Percentiles rank a stretch among this genome's conserved stretches.
Evolutionary conservation across 2,329 filamentous ascomycete species (phyloP).

Genomic region (Aspergillus awamori): DNA sequence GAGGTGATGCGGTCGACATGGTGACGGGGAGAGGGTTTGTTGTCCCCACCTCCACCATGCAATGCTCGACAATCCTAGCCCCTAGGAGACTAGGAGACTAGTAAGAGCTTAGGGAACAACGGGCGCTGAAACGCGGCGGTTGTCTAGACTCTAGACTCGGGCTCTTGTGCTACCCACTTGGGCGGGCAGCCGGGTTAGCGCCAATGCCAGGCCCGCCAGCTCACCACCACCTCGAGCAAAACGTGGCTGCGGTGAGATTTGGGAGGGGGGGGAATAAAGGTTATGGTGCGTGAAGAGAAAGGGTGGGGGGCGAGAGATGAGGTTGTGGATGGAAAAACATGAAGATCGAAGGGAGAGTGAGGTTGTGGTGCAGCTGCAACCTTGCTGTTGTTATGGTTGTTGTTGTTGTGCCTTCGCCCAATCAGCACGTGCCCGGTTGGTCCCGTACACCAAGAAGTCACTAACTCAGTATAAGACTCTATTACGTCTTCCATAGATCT

Average conservation of each 20-base stretch:
- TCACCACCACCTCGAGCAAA: neutral
- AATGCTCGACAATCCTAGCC: neutral
- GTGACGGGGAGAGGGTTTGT: slow-evolving; percentile 33
- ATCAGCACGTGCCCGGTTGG: neutral
- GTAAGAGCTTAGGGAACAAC: neutral
- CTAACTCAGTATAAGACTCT: neutral
- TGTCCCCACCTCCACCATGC: slow-evolving; percentile 27
- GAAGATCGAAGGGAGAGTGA: neutral
- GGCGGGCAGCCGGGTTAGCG: slow-evolving; percentile 12
- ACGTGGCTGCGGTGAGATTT: neutral
- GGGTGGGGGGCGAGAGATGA: neutral
- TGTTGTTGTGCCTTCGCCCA: neutral
- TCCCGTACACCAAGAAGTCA: neutral
- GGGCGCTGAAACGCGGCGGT: neutral
- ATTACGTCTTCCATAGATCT: too few species aligned
- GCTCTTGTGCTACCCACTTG: slow-evolving; percentile 16
- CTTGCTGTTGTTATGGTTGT: neutral
- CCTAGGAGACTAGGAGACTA: neutral
- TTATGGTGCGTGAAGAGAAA: neutral
- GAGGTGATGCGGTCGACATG: slow-evolving; percentile 35
- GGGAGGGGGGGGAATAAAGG: neutral
- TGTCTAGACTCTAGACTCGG: slow-evolving; percentile 1
- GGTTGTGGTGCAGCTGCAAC: neutral
- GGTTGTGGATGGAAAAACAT: neutral
- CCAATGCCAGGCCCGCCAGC: slow-evolving; percentile 1